Conservation (phyloP, 495 filamentous ascomycete genomes). For the Xylaria nigripes region DNA sequence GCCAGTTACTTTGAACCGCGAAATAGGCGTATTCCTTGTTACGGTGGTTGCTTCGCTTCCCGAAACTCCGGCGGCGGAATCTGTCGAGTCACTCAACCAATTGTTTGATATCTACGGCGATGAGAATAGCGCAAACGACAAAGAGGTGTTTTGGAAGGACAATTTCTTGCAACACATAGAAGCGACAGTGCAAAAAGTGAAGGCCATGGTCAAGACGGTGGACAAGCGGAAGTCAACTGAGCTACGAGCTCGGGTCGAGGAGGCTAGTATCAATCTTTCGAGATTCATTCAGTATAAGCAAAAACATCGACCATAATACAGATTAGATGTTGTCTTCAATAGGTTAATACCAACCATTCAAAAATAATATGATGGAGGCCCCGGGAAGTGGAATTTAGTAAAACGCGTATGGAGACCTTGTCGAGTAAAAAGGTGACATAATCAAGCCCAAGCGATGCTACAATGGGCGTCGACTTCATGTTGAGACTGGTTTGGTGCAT, state of each 20-base stretch:
- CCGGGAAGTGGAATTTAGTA: background rate
- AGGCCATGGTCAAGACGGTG: conserved; percentile 44
- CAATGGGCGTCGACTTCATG: background rate
- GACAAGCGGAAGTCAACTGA: conserved; percentile 48
- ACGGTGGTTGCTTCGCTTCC: conserved; percentile 39
- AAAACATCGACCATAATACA: conserved; percentile 29
- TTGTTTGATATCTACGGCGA: conserved; percentile 57
- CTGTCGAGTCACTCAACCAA: conserved; percentile 51
- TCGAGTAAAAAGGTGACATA: background rate
- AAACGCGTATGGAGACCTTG: background rate
- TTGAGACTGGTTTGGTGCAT: background rate
- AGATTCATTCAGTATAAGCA: conserved; percentile 55
- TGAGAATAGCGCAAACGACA: conserved; percentile 44
- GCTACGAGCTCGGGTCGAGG: conserved; percentile 46
- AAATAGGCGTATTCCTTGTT: conserved; percentile 53
- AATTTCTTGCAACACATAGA: conserved; percentile 51
- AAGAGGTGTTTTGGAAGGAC: conserved; percentile 52
- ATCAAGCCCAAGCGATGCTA: background rate
- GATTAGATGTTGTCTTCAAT: background rate
- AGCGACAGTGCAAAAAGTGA: conserved; percentile 40
- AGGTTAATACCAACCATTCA: background rate
- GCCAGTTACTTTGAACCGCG: conserved; percentile 38
- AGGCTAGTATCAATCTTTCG: conserved; percentile 46
- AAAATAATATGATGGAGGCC: background rate
- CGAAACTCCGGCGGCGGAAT: conserved; percentile 40